Evolutionary conservation across 2,329 filamentous ascomycete genomes (phyloP), one percentile per base, ranked within the genome.

Genomic region (Cladosporium phlei): DNA sequence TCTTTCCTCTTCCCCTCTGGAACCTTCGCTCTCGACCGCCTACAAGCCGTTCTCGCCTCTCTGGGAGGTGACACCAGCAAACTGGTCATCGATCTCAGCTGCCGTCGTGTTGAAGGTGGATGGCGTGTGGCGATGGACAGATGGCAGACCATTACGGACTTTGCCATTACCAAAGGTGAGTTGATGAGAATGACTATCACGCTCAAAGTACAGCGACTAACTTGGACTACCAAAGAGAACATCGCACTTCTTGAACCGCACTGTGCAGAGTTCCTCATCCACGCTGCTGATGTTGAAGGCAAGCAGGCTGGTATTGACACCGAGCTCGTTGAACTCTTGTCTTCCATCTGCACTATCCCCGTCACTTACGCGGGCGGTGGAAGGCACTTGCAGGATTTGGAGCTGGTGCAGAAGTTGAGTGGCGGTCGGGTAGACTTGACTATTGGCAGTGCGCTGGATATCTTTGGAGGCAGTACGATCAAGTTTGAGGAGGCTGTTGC

Each of bases 71-170:
- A 95, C 63, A 88, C 76, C 63, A 71, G 74, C 38, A 93, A 87
- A 68, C 80, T 98, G 38, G 91, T 98, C 55, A 90, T 98, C 64
- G 93, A 98, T 63, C 78, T 98, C 19, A 95, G 89, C 68, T 98
- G 93, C 64, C 82, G 93, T 42, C 77, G 83, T 49, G 83, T 82
- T 50, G 85, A 77, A 28, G 74, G 83, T 47, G 83, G 73, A 29
- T 98, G 93, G 93, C 89, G 86, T 60, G 93, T 98, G n/a, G 91
- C 93, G 46, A 98, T 95, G 85, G 88, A 98, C 68, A 95, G 95
- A 67, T 98, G 93, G 93, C 93, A 97, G 74, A 95, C 88, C 1
- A 84, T 97, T 47, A 97, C 93, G 1, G 88, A 96, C 60, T 95
- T 95, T 82, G 88, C 96, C 64, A 82, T 98, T 54, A 91, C 84